These are phyloP conservation scores for Lactuca sativa DNA, from an alignment of 129 eudicot genomes.

Conservation along the genomic window DNA sequence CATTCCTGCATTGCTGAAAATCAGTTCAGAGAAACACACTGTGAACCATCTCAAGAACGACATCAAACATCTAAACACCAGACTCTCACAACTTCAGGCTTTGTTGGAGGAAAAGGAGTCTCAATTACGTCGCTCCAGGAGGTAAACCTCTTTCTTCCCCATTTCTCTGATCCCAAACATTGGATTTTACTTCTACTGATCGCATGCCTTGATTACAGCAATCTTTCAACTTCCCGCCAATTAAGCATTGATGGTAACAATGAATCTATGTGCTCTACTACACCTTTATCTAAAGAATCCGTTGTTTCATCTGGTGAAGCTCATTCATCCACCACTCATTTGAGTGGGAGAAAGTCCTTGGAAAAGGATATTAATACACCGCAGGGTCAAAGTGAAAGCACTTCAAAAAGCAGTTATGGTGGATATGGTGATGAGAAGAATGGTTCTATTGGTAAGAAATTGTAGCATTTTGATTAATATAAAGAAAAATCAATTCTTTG, in stretches of 20 bases:
- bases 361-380: conserved; percentile 28
- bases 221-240: conserved; percentile 35
- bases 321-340: conserved; percentile 26
- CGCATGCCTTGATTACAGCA: conserved; percentile 33
- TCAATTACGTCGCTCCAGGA: conserved; percentile 49
- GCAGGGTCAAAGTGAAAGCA: conserved; percentile 33
- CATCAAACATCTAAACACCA: conserved; percentile 71
- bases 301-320: conserved; percentile 28
- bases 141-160: conserved; percentile 41
- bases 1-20: conserved; percentile 90
- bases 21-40: conserved; percentile 77
- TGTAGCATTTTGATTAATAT: neutral
- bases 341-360: conserved; percentile 34
- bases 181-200: neutral
- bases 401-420: conserved; percentile 20
- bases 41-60: conserved; percentile 73
- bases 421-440: conserved; percentile 27
- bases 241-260: conserved; percentile 26
- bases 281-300: conserved; percentile 30
- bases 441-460: conserved; percentile 34
- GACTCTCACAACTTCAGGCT: conserved; percentile 74
- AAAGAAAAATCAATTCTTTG: neutral
- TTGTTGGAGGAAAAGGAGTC: conserved; percentile 83
- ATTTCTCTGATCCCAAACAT: neutral
- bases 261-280: conserved; percentile 24